Percentiles rank a stretch among this genome's conserved stretches.
These are phyloP conservation scores for Lodderomyces metapsilosis DNA, from an alignment of 1,139 yeast genomes.

Conservation along the genomic window DNA sequence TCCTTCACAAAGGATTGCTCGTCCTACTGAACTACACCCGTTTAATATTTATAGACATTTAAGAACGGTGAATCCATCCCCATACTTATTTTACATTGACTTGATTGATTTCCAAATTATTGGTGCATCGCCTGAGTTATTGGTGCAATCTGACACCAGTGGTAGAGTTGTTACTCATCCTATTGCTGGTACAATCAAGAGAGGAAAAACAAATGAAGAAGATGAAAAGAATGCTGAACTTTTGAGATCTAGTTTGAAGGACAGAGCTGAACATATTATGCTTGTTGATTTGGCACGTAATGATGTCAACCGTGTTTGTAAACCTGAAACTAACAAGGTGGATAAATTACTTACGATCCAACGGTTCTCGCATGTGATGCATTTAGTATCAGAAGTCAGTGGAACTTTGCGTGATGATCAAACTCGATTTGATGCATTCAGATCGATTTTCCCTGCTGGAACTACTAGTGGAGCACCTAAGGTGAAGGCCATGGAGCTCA, in stretches of 20 bases:
- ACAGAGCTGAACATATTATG: conserved; percentile 98
- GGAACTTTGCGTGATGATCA: conserved; percentile 83
- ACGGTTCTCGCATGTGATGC: conserved; percentile 97
- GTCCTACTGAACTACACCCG: conserved; percentile 94
- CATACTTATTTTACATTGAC: conserved; percentile 91
- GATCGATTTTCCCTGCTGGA: conserved; percentile 98
- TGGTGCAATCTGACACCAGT: conserved; percentile 74
- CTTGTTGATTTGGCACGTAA: conserved; percentile 95
- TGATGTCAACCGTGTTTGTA: conserved; percentile 92
- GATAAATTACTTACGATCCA: conserved; percentile 88
- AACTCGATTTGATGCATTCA: conserved; percentile 92
- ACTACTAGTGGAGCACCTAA: conserved; percentile 98
- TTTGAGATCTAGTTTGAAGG: conserved; percentile 78
- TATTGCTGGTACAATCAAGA: conserved; percentile 90
- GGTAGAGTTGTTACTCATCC: conserved; percentile 90
- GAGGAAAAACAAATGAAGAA: conserved; percentile 89
- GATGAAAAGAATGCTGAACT: conserved; percentile 80
- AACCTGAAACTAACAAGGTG: conserved; percentile 78
- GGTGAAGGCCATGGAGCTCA: conserved; percentile 93
- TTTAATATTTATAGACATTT: conserved; percentile 93
- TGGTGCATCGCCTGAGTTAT: conserved; percentile 94
- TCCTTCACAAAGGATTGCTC: conserved; percentile 93
- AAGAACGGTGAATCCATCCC: conserved; percentile 95
- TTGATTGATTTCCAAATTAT: conserved; percentile 88
- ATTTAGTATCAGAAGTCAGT: conserved; percentile 89